Conservation (phyloP, 1,284 basidiomycete species). For the Waitea zeae region DNA sequence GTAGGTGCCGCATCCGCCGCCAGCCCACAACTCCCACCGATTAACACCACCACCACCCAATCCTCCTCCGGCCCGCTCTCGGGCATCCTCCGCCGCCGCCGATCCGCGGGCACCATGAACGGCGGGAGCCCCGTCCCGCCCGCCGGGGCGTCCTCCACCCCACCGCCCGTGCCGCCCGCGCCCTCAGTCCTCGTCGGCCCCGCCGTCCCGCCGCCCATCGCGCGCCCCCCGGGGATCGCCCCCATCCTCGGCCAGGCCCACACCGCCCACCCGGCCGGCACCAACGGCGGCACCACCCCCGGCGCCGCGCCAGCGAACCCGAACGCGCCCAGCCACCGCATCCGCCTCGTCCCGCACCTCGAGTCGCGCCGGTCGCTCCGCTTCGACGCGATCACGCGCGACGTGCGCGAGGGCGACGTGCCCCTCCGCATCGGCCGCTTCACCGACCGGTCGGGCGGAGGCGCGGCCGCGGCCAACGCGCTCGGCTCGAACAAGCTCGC, state of each 20-base stretch:
- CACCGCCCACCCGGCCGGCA: no score
- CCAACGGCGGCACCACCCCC: neutral
- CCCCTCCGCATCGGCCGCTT: conserved; percentile 83
- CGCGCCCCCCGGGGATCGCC: no score
- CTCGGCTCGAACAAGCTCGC: conserved; percentile 72
- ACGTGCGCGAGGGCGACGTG: conserved; percentile 50
- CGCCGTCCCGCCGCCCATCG: neutral
- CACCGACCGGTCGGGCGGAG: conserved; percentile 67
- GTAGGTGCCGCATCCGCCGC: no score
- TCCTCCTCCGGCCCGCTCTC: neutral
- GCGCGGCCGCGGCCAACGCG: conserved; percentile 50
- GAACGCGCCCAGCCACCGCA: conserved; percentile 24
- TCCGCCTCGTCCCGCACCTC: conserved; percentile 87
- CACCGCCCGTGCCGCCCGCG: neutral
- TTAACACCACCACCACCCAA: neutral
- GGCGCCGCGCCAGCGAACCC: conserved; percentile 1
- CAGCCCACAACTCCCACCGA: no score
- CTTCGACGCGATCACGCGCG: conserved; percentile 86
- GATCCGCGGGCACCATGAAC: neutral
- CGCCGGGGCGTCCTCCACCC: neutral
- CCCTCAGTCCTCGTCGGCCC: neutral
- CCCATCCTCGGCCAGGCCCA: no score
- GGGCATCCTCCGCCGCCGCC: neutral
- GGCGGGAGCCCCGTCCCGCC: neutral
- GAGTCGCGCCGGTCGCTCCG: conserved; percentile 80